These are phyloP conservation scores for Saccharomycopsis sp. DNA, from an alignment of 805 yeast genomes.

Conservation along the genomic window DNA sequence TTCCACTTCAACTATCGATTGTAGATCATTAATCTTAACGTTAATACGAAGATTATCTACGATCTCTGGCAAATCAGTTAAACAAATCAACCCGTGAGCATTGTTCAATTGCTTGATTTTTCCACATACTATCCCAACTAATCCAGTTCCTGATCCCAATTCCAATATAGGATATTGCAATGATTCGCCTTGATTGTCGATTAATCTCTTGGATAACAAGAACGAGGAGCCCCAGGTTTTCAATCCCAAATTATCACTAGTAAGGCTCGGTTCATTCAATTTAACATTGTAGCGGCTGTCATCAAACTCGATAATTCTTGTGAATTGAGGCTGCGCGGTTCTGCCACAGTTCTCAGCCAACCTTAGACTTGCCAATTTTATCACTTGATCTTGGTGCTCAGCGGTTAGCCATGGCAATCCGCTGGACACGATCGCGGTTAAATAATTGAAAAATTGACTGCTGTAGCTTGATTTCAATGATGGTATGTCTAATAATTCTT, in stretches of 20 bases:
- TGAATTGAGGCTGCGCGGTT: constrained; percentile 68
- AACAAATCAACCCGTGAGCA: constrained; percentile 29
- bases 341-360: constrained; percentile 81
- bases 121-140: constrained; percentile 72
- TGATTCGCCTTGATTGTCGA: constrained; percentile 27
- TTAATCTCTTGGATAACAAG: constrained; percentile 51
- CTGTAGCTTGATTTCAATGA: constrained; percentile 24
- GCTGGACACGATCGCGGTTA: constrained; percentile 45
- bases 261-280: constrained; percentile 76
- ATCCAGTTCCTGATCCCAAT: constrained; percentile 94
- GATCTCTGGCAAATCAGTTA: constrained; percentile 81
- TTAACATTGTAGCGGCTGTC: constrained; percentile 29
- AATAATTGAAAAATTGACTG: constrained; percentile 36
- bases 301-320: constrained; percentile 48
- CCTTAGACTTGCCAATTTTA: constrained; percentile 52
- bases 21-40: constrained; percentile 42
- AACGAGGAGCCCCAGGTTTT: constrained; percentile 96
- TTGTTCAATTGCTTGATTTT: constrained; percentile 13
- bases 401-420: constrained; percentile 41
- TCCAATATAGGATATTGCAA: constrained; percentile 45
- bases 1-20: constrained; percentile 29
- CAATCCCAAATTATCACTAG: constrained; percentile 81
- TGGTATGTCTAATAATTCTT: constrained; percentile 28
- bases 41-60: constrained; percentile 60
- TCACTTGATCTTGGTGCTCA: constrained; percentile 31